Base-by-base conservation (phyloP, 129 eudicot genomes). In the Kitagawia praeruptora region DNA sequence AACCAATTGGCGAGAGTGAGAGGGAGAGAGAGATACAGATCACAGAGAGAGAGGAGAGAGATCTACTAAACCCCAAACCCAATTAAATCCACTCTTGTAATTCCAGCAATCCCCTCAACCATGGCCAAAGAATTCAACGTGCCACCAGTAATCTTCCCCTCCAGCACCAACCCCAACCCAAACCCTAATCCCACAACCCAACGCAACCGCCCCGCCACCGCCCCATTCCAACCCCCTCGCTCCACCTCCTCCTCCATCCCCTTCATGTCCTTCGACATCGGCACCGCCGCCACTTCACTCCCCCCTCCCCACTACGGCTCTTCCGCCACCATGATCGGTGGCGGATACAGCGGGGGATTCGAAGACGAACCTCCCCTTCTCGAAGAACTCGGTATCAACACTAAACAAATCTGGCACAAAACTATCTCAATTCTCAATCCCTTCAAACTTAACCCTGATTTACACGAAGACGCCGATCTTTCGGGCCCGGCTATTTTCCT, bases 361-460 rank as follows among this genome's bases (percentile, higher is more conserved):
- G 98, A 93, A n/a, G 98, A 90, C 82, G 98, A 93, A 78, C 96
- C 92, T 6, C 98, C 98, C 15, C 91, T 93, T 23, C 88, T 93
- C 11, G 98, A 93, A 80, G 98, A 93, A 53, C 85, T 93, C 44
- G 98, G 98, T 69, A 90, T 93, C 31, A 93, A 93, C 87, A 93
- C 98, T 12, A 90, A 85, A 80, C 98, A 93, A 83, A 93, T 93
- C 66, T 90, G 90, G 85, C 82, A 84, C 79, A 93, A 93, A 79
- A 93, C 93, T 2, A 21, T 81, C 11, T 93, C 90, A 2, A 91
- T 93, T 12, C 83, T 93, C 73, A 93, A 90, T 58, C 98, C 98
- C 15, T 85, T 90, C 41, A 77, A 84, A 70, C 81, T 90, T 8
- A 90, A 89, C 49, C 45, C 89, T 8, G 87, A 89, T 82, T 88